A percentile compares a stretch with the other conserved stretches of the same genome.
Evolutionary conservation across 2,329 filamentous ascomycete genomes (phyloP).

Genomic region (Periglandula ipomoeae): DNA sequence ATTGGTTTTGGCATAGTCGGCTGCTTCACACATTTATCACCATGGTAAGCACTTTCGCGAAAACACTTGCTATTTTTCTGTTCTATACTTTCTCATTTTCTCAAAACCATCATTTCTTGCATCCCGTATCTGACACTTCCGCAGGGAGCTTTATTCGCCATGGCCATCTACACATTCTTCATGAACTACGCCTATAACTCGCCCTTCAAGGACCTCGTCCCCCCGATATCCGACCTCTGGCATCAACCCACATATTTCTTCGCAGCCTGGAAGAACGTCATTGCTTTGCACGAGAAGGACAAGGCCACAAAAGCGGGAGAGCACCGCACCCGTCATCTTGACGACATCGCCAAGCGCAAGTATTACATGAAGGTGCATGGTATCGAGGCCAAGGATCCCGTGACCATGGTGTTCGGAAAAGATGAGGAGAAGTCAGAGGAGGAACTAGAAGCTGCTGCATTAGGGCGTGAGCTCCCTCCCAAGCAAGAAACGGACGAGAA

Average conservation of each 20-base stretch:
- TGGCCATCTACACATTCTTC: constrained; percentile 65
- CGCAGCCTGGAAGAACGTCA: constrained; percentile 58
- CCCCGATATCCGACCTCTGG: constrained; percentile 58
- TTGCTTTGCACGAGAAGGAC: constrained; percentile 67
- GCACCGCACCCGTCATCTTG: constrained; percentile 61
- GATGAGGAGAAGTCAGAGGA: constrained; percentile 26
- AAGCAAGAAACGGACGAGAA: constrained; percentile 18
- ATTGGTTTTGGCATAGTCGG: constrained; percentile 75
- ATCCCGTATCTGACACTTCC: background rate
- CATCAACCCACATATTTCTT: constrained; percentile 61
- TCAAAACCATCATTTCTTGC: too few species aligned
- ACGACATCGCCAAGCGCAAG: constrained; percentile 80
- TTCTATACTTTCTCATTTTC: background rate
- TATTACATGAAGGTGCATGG: constrained; percentile 83
- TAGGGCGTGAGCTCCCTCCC: constrained; percentile 25
- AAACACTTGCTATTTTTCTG: background rate
- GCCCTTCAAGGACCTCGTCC: constrained; percentile 71
- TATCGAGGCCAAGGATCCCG: constrained; percentile 53
- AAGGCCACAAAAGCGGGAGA: constrained; percentile 59
- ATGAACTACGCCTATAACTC: constrained; percentile 73
- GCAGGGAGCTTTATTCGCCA: constrained; percentile 55
- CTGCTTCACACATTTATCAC: constrained; percentile 75
- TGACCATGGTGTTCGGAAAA: constrained; percentile 36
- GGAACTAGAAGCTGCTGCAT: constrained; percentile 25
- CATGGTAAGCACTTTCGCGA: constrained; percentile 47